Evolutionary conservation across 176 grass and related monocot species (phyloP).

Genomic region (Puya raimondii): DNA sequence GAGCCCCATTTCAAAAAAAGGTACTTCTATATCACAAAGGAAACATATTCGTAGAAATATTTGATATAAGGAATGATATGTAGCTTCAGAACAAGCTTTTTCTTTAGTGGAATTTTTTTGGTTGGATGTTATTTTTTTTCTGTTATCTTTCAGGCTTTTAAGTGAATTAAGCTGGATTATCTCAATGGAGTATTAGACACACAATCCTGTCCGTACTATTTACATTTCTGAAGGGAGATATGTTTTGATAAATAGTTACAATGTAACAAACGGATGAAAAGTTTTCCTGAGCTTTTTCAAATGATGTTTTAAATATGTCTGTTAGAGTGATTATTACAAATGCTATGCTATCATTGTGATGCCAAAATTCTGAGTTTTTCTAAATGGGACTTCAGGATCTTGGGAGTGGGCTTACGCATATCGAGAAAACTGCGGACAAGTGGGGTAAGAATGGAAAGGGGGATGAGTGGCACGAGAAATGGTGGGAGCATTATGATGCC

Average conservation of each 20-base stretch:
- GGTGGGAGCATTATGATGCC: slow-evolving; percentile 87
- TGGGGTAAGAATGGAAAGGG: slow-evolving; percentile 84
- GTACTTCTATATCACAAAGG: no score
- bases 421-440: slow-evolving; percentile 98
- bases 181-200: not conserved
- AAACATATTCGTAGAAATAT: no score
- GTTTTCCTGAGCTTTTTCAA: not conserved
- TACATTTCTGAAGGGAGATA: not conserved
- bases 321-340: slow-evolving; percentile 2
- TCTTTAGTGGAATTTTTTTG: no score
- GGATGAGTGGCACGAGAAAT: slow-evolving; percentile 95
- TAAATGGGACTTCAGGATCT: slow-evolving; percentile 45
- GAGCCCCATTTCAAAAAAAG: no score
- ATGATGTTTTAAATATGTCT: not conserved
- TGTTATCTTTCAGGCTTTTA: not conserved
- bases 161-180: not conserved
- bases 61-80: no score
- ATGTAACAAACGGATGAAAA: not conserved
- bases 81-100: no score
- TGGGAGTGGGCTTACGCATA: slow-evolving; percentile 52
- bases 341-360: not conserved
- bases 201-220: not conserved
- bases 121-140: no score
- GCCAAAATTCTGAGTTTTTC: not conserved
- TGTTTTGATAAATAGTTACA: not conserved